Conservation (phyloP, 371 early-diverging fungal species). For the Mortierella sp. region DNA sequence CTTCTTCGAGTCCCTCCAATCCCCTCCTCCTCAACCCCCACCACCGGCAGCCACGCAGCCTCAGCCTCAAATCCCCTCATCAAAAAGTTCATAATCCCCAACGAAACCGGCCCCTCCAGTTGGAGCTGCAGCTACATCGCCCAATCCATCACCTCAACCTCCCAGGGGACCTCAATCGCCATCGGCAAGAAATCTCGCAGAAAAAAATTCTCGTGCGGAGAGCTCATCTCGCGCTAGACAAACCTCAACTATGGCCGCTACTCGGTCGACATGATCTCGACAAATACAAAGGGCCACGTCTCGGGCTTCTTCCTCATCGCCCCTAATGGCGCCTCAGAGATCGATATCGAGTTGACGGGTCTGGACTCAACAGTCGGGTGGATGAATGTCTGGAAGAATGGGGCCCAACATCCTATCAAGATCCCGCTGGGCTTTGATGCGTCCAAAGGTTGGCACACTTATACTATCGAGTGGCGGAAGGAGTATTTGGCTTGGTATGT, state of each 20-base stretch:
- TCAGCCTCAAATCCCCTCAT: not conserved
- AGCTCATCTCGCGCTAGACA: slow-evolving; percentile 24
- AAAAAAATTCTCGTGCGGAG: slow-evolving; percentile 39
- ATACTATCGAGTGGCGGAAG: slow-evolving; percentile 42
- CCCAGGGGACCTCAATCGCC: slow-evolving; percentile 16
- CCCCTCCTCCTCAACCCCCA: not conserved
- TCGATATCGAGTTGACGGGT: slow-evolving; percentile 51
- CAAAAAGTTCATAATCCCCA: slow-evolving; percentile 26
- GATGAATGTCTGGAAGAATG: slow-evolving; percentile 38
- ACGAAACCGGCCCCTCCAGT: slow-evolving; percentile 10
- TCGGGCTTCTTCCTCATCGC: slow-evolving; percentile 43
- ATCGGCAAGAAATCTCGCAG: not conserved
- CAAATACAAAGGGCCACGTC: slow-evolving; percentile 30
- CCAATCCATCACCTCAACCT: not conserved
- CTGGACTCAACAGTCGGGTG: slow-evolving; percentile 17
- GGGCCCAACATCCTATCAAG: slow-evolving; percentile 19
- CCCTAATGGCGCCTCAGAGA: slow-evolving; percentile 22
- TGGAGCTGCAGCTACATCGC: slow-evolving; percentile 33
- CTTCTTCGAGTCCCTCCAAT: slow-evolving; percentile 17
- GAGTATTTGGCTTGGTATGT: slow-evolving; percentile 37
- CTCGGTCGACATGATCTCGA: slow-evolving; percentile 46
- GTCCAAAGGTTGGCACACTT: slow-evolving; percentile 40
- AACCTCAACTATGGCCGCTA: slow-evolving; percentile 32
- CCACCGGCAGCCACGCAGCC: not conserved
- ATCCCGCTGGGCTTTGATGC: slow-evolving; percentile 35